phyloP scores from a whole-genome alignment of 1,284 basidiomycete species.

The Mrakiaceae sp. region DNA sequence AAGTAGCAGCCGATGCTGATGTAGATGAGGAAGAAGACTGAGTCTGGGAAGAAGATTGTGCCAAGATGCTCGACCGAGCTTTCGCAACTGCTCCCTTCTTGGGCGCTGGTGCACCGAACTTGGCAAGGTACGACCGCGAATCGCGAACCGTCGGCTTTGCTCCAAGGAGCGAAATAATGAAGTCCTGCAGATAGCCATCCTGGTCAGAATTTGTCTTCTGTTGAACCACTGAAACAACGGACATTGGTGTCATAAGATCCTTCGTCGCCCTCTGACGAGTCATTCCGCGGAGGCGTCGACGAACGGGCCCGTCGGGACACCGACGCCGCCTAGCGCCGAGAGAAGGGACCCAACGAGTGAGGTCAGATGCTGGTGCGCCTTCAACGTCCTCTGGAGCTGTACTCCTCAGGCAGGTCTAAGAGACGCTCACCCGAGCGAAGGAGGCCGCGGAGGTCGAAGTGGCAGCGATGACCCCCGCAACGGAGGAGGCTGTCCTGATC shows the following conservation, averaged over 20 bases:
- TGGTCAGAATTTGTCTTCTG: background rate
- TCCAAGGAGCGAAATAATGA: constrained; percentile 87
- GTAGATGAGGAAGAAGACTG: constrained; percentile 19
- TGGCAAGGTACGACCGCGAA: constrained; percentile 76
- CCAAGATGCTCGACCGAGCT: constrained; percentile 20
- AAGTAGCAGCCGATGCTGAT: constrained; percentile 26
- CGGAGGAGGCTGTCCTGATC: no score
- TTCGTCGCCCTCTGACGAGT: background rate
- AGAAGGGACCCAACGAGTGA: background rate
- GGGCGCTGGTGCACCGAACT: constrained; percentile 49
- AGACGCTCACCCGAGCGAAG: no score
- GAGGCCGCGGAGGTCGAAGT: no score
- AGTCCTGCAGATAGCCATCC: constrained; percentile 53
- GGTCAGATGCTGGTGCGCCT: background rate
- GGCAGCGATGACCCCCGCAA: no score
- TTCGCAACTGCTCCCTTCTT: constrained; percentile 14
- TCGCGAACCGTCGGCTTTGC: constrained; percentile 88
- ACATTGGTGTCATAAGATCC: background rate
- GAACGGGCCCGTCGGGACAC: background rate
- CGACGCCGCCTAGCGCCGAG: background rate
- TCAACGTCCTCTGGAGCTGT: no score
- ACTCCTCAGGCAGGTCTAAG: no score
- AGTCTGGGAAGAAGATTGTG: constrained; percentile 25
- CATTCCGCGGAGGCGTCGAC: background rate
- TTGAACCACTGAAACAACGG: background rate